Conservation (phyloP, 228 moss, liverwort and hornwort genomes). For the Sphagnum fallax region DNA sequence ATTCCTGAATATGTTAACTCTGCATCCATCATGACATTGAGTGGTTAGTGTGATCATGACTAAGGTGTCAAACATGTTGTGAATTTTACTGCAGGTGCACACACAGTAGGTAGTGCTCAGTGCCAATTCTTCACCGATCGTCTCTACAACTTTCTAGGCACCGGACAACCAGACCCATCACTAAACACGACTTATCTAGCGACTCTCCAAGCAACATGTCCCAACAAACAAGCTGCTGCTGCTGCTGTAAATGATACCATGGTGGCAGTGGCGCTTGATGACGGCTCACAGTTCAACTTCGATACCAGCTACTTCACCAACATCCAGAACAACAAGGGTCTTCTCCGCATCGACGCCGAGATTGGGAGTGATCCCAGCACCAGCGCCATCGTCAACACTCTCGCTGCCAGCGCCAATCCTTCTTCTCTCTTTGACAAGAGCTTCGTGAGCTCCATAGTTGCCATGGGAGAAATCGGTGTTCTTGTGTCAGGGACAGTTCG, state of each 20-base stretch:
- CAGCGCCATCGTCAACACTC: background rate
- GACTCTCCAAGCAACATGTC: constrained; percentile 21
- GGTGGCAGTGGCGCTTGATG: constrained; percentile 24
- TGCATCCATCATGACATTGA: background rate
- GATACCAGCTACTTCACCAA: constrained; percentile 43
- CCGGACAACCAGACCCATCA: constrained; percentile 28
- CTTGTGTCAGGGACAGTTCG: constrained; percentile 1
- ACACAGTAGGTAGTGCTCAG: constrained; percentile 60
- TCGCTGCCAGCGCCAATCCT: constrained; percentile 18
- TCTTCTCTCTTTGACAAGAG: constrained; percentile 14
- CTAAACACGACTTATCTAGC: constrained; percentile 21
- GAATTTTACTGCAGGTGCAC: constrained; percentile 29
- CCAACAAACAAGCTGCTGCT: background rate
- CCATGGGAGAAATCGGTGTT: constrained; percentile 29
- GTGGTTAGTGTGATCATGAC: background rate
- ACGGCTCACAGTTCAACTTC: constrained; percentile 22
- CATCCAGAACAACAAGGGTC: constrained; percentile 27
- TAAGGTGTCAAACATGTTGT: background rate
- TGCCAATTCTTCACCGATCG: constrained; percentile 46
- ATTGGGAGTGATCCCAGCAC: constrained; percentile 19
- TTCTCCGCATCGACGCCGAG: constrained; percentile 34
- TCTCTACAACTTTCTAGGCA: constrained; percentile 46
- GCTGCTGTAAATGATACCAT: constrained; percentile 11
- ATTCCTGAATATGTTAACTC: background rate
- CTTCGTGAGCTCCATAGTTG: constrained; percentile 27